A percentile compares a stretch with the other conserved stretches of the same genome.
Conservation (phyloP, 2,329 filamentous ascomycete genomes). For the Tolypocladium album region DNA sequence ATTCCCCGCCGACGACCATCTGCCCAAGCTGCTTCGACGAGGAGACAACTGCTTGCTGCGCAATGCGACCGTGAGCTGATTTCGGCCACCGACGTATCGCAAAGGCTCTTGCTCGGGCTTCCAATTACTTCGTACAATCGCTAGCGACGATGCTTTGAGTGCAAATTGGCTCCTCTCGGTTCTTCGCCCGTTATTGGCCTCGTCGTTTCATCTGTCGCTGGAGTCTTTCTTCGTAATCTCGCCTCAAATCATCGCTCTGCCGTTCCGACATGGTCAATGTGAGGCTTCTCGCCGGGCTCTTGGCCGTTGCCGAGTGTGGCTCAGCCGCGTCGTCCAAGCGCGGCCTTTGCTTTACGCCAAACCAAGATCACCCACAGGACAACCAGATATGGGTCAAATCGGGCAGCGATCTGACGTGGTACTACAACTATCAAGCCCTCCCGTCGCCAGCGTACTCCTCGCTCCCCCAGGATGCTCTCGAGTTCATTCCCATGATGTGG, state of each 20-base stretch:
- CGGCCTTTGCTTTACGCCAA: constrained; percentile 59
- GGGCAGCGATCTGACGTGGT: constrained; percentile 61
- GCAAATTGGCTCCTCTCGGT: not conserved
- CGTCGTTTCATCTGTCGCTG: not conserved
- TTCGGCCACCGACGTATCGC: not conserved
- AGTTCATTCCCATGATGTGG: constrained; percentile 79
- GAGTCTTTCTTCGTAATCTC: not conserved
- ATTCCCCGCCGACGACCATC: not conserved
- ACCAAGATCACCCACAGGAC: constrained; percentile 43
- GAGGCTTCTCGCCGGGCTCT: constrained; percentile 2
- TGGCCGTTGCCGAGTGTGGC: constrained; percentile 11
- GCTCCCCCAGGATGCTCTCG: constrained; percentile 42
- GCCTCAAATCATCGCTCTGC: not conserved
- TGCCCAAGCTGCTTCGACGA: not conserved
- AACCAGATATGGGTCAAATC: constrained; percentile 51
- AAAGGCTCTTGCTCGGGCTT: not conserved
- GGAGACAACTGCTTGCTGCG: not conserved
- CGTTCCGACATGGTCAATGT: not conserved
- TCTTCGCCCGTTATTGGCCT: not conserved
- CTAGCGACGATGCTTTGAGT: not conserved
- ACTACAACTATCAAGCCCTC: constrained; percentile 63
- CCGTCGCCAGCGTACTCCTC: constrained; percentile 44
- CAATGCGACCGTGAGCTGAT: not conserved
- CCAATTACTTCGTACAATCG: not conserved
- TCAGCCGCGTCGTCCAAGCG: constrained; percentile 43